Evolutionary conservation across 371 early-diverging fungal genomes (phyloP).

Genomic region (Caulochytrium protostelioides): DNA sequence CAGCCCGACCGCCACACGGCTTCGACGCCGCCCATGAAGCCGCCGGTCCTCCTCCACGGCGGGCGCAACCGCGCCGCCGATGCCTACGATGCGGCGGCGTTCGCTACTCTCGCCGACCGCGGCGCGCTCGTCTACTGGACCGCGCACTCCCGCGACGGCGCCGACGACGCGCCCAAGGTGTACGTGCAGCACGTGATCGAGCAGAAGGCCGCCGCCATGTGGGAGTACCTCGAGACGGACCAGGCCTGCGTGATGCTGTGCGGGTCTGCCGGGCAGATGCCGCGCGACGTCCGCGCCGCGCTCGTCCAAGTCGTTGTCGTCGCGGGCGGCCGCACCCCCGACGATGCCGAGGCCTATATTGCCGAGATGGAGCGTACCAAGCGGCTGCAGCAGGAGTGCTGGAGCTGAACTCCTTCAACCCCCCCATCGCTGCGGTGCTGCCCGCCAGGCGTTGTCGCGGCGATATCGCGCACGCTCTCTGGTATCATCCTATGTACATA

Average conservation of each 20-base stretch:
- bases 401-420: slow-evolving; percentile 22
- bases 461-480: slow-evolving; percentile 16
- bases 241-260: slow-evolving; percentile 5
- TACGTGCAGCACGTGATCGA: slow-evolving; percentile 47
- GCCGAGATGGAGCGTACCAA: slow-evolving; percentile 34
- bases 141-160: too few species aligned
- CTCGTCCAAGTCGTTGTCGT: slow-evolving; percentile 35
- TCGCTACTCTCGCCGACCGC: not conserved
- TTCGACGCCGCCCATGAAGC: slow-evolving; percentile 40
- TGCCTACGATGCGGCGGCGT: not conserved
- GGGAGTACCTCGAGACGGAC: slow-evolving; percentile 37
- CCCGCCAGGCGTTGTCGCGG: slow-evolving; percentile 10
- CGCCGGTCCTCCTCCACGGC: not conserved
- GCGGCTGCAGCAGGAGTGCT: slow-evolving; percentile 72
- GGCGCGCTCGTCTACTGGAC: not conserved
- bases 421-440: too few species aligned
- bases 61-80: too few species aligned
- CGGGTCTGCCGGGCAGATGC: slow-evolving; percentile 62
- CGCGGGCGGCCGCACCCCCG: slow-evolving; percentile 28
- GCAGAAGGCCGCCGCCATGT: slow-evolving; percentile 32
- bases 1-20: slow-evolving; percentile 42
- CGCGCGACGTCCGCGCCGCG: slow-evolving; percentile 50
- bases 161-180: slow-evolving; percentile 35
- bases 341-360: slow-evolving; percentile 39
- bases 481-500: slow-evolving; percentile 23